These are phyloP conservation scores for Yamadazyma taylorii DNA, from an alignment of 1,139 yeast species.

Conservation along the genomic window DNA sequence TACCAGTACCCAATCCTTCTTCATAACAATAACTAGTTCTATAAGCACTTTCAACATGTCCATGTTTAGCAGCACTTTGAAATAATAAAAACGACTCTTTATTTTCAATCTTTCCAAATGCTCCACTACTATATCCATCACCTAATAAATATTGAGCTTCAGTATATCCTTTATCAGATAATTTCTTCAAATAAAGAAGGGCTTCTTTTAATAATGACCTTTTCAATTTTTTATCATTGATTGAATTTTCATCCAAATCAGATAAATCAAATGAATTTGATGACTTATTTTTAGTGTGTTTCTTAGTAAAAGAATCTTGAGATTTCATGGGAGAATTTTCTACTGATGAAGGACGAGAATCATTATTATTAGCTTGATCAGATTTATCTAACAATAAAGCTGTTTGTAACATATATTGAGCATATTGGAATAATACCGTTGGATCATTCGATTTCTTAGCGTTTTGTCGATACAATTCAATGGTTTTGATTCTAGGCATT, in stretches of 20 bases:
- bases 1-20: constrained; percentile 89
- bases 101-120: constrained; percentile 79
- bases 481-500: constrained; percentile 79
- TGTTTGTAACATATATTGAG: constrained; percentile 86
- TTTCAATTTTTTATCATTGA: constrained; percentile 36
- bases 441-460: constrained; percentile 88
- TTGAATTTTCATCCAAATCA: constrained; percentile 17
- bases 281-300: constrained; percentile 17
- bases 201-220: constrained; percentile 75
- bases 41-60: constrained; percentile 88
- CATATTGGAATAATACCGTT: constrained; percentile 80
- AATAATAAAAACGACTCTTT: constrained; percentile 75
- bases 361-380: constrained; percentile 11
- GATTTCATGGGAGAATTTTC: constrained; percentile 29
- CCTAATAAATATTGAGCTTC: constrained; percentile 91
- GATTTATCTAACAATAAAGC: constrained; percentile 58
- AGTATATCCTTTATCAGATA: constrained; percentile 78
- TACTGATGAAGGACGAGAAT: constrained; percentile 17
- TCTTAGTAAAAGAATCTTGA: constrained; percentile 10
- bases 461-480: constrained; percentile 82
- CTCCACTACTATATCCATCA: constrained; percentile 86
- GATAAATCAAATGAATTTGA: constrained; percentile 26
- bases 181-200: constrained; percentile 61
- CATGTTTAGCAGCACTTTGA: constrained; percentile 89
- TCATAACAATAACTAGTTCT: constrained; percentile 90